These are phyloP conservation scores for Escallonia herrerae DNA, from an alignment of 129 eudicot genomes.

Conservation along the genomic window DNA sequence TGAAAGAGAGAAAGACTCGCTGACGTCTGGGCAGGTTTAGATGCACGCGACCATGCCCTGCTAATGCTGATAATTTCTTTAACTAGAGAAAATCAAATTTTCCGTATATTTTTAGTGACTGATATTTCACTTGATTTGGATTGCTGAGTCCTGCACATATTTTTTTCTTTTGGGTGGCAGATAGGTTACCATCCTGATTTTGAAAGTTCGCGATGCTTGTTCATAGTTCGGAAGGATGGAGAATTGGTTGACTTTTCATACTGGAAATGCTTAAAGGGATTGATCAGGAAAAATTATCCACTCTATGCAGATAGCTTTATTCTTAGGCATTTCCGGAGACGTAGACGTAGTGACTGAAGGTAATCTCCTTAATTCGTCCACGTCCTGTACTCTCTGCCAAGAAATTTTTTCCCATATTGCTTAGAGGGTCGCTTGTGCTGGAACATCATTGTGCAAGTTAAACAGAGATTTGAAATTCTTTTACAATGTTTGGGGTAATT, in stretches of 20 bases:
- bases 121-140: not conserved
- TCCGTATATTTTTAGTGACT: too few species aligned
- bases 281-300: constrained; percentile 84
- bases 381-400: not conserved
- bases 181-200: constrained; percentile 90
- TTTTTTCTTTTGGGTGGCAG: constrained; percentile 39
- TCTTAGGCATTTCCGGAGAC: constrained; percentile 74
- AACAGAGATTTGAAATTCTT: not conserved
- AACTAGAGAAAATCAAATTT: too few species aligned
- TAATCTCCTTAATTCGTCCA: not conserved
- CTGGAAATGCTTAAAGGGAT: constrained; percentile 98
- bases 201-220: constrained; percentile 75
- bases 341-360: constrained; percentile 49
- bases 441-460: constrained; percentile 4
- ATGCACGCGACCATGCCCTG: too few species aligned
- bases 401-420: not conserved
- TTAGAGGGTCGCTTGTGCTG: not conserved
- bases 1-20: too few species aligned
- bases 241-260: constrained; percentile 78
- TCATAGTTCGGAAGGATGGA: constrained; percentile 81
- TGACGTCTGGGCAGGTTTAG: too few species aligned
- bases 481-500: not conserved
- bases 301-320: constrained; percentile 88
- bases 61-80: too few species aligned
- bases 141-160: not conserved